phyloP scores from a whole-genome alignment of 345 rosid genomes.

The Corymbia maculata region DNA sequence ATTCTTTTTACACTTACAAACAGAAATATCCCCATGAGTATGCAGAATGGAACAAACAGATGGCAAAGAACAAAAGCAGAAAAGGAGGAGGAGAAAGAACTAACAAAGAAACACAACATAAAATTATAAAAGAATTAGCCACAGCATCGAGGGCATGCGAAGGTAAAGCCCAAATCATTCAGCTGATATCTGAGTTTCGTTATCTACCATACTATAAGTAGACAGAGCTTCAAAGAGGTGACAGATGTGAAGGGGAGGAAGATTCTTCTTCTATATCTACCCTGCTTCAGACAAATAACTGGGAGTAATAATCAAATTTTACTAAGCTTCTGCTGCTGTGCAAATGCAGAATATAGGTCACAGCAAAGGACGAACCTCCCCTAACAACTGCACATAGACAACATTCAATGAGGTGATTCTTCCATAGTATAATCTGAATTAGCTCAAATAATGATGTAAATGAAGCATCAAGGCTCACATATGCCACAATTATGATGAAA shows the following conservation, averaged over 20 bases:
- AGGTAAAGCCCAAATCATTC: not conserved
- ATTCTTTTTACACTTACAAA: not conserved
- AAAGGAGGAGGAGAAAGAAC: not conserved
- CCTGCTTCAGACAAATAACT: not conserved
- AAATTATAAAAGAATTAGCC: not conserved
- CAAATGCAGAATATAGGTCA: not conserved
- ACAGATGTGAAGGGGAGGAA: not conserved
- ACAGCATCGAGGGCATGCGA: not conserved
- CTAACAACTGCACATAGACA: not conserved
- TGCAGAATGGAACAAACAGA: not conserved
- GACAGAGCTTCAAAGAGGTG: not conserved
- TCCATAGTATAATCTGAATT: not conserved
- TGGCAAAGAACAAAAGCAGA: not conserved
- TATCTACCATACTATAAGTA: not conserved
- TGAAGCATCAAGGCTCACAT: not conserved
- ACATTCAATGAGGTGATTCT: not conserved
- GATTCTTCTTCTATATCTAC: not conserved
- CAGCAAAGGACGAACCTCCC: not conserved
- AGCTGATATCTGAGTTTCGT: not conserved
- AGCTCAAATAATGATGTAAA: not conserved
- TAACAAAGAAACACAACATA: not conserved
- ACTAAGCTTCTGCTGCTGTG: not conserved
- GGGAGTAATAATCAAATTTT: not conserved
- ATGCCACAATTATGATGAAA: not conserved
- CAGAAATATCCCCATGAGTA: not conserved